A percentile compares a stretch with the other conserved stretches of the same genome.
Evolutionary conservation across 768 basidiomycete genomes (phyloP).

Genomic region (Daedaleopsis sinensis): DNA sequence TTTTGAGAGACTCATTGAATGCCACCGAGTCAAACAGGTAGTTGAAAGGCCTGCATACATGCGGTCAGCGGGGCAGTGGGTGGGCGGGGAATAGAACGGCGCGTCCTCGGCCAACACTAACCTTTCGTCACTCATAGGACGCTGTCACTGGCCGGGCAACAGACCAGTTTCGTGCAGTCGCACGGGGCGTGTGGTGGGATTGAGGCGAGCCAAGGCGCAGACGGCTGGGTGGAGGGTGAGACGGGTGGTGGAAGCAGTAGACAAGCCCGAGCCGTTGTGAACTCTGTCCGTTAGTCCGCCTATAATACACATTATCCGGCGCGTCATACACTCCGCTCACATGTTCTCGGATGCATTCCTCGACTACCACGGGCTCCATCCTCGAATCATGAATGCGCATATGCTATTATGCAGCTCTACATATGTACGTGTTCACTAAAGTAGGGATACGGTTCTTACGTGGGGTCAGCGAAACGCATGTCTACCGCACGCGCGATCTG

Average conservation of each 20-base stretch:
- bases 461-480: too few relatives aligned
- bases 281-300: neutral
- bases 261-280: constrained; percentile 1
- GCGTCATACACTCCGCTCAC: neutral
- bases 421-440: too few relatives aligned
- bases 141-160: constrained; percentile 61
- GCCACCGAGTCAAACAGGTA: constrained; percentile 64
- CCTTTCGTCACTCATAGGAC: constrained; percentile 84
- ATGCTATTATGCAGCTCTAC: too few relatives aligned
- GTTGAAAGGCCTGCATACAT: constrained; percentile 52
- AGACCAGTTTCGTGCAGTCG: constrained; percentile 75
- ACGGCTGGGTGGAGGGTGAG: neutral
- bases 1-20: constrained; percentile 67
- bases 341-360: neutral
- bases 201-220: constrained; percentile 18
- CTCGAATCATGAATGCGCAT: too few relatives aligned
- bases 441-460: too few relatives aligned
- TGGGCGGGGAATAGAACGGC: neutral
- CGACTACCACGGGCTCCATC: too few relatives aligned
- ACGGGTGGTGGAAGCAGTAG: constrained; percentile 7
- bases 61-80: neutral
- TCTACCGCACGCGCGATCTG: too few relatives aligned
- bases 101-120: constrained; percentile 21
- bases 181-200: constrained; percentile 36
- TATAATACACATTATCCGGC: neutral